phyloP scores from a whole-genome alignment of 352 stramenopile genomes.

The Phytophthora idaei region DNA sequence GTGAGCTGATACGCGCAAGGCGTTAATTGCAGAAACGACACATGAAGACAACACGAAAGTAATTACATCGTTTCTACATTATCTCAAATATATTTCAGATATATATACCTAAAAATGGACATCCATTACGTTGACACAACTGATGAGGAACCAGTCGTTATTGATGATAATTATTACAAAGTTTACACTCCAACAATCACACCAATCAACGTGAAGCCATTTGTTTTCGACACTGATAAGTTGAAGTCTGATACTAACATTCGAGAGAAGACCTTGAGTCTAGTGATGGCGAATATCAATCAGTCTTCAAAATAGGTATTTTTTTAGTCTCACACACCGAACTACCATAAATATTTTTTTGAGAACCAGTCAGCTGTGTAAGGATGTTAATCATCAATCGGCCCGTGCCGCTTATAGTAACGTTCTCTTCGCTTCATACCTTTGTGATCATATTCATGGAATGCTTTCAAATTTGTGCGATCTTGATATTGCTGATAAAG shows the following conservation, averaged over 20 bases:
- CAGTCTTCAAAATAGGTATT: background rate
- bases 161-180: slow-evolving; percentile 6
- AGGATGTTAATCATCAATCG: too few species aligned
- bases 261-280: slow-evolving; percentile 3
- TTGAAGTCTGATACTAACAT: background rate
- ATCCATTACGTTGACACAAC: slow-evolving; percentile 4
- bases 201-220: background rate
- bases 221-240: background rate
- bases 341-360: background rate
- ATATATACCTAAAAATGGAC: slow-evolving; percentile 4
- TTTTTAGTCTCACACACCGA: background rate
- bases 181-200: background rate
- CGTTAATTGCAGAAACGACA: slow-evolving; percentile 1
- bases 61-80: slow-evolving; percentile 5
- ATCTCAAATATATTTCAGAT: slow-evolving; percentile 3
- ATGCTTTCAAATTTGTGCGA: too few species aligned
- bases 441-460: too few species aligned
- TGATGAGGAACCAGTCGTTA: slow-evolving; percentile 8
- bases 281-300: background rate
- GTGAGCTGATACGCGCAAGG: slow-evolving; percentile 1
- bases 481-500: too few species aligned
- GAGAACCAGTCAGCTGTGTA: too few species aligned
- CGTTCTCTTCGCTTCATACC: too few species aligned
- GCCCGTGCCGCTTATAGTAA: too few species aligned
- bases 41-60: slow-evolving; percentile 2